Evolutionary conservation across 306 rosid species (phyloP).

Genomic region (Castanopsis chinensis): DNA sequence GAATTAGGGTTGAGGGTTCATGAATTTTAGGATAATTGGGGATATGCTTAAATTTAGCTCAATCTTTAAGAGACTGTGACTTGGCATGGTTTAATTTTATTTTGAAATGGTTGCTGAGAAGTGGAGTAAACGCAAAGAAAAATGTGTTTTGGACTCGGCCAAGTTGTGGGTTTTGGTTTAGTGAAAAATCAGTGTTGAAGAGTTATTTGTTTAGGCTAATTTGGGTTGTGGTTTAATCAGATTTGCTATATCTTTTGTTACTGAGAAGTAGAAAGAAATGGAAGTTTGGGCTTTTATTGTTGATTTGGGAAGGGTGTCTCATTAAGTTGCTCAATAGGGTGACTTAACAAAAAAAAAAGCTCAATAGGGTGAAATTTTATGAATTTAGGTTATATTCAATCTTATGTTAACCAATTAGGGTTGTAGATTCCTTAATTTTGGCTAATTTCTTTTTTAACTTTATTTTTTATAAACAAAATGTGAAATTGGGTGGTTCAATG

Average conservation of each 20-base stretch:
- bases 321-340: neutral
- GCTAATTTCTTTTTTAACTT: neutral
- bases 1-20: too few relatives aligned
- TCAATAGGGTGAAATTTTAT: neutral
- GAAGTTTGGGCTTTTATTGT: neutral
- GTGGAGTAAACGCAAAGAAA: too few relatives aligned
- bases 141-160: neutral
- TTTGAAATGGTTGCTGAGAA: too few relatives aligned
- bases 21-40: too few relatives aligned
- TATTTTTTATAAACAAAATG: neutral
- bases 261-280: neutral
- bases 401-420: constrained; percentile 1
- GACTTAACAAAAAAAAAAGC: neutral
- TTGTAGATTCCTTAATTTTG: neutral
- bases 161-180: neutral
- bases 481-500: neutral
- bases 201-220: neutral
- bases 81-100: too few relatives aligned
- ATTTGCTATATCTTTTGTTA: neutral
- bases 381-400: too few relatives aligned
- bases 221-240: neutral
- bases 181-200: too few relatives aligned
- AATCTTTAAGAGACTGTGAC: too few relatives aligned
- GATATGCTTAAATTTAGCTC: too few relatives aligned
- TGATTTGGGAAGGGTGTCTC: neutral